Evolutionary conservation across 441 rosid genomes (phyloP), one percentile per base, ranked within the genome.

Genomic region (Populus tomentosa): DNA sequence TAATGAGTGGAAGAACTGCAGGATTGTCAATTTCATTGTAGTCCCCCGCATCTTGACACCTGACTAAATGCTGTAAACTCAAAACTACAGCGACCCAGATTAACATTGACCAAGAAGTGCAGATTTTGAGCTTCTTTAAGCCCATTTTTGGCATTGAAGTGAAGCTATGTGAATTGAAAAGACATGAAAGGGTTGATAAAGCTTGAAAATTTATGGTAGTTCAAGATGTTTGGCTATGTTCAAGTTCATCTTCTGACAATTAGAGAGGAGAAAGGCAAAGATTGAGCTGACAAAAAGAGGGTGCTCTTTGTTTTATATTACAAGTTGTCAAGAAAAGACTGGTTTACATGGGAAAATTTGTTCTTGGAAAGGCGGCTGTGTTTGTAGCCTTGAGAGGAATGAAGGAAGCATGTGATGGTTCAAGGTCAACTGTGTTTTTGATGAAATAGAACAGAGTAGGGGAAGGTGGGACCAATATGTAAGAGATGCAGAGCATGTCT

Each of bases 21-120:
- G 95, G 92, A 77, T 92, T 87, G 67, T 81, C 70, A 63, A 85
- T 33, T 42, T 81, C 85, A 76, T 67, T 53, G 72, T 82, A 82
- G 81, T 87, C 90, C 24, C 84, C 85, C 76, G 78, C 66, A 82
- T 86, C 92, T 82, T 95, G 99, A 79, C 91, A 83, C 76, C 56
- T 75, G 42, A 83, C 87, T 59, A 71, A 61, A 65, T 69, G 80
- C 32, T 71, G 77, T 53, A 82, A 84, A 72, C 90, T 81, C 73
- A 88, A 80, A 78, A 79, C 78, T 35, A 89, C 74, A 78, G 84
- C 30, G 42, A 84, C 85, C 85, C 86, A 82, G 69, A 82, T 77
- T 18, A 86, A 76, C 80, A 77, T 42, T 50, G 85, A 76, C 78
- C 88, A 83, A 71, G 71, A 77, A 59, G 76, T 78, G 32, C 73